phyloP scores from a whole-genome alignment of 2,329 filamentous ascomycete species.

The Sarocladium strictum region DNA sequence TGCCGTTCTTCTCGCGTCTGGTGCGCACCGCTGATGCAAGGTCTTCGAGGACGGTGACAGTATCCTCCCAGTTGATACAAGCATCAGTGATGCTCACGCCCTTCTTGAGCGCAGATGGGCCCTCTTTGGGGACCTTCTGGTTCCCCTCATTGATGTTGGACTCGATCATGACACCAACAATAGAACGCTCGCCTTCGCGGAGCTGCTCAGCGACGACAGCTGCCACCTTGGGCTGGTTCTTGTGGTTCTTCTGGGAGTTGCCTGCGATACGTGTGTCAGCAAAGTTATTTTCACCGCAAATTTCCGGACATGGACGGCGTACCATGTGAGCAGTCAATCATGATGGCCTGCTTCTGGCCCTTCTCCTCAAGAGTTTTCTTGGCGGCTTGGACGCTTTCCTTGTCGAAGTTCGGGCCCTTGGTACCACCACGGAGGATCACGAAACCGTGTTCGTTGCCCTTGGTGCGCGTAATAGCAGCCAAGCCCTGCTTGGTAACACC shows the following conservation, averaged over 20 bases:
- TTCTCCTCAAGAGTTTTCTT: constrained; percentile 77
- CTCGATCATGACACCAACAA: constrained; percentile 98
- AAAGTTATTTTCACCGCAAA: no score
- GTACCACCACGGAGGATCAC: constrained; percentile 90
- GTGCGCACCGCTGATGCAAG: constrained; percentile 77
- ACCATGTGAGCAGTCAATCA: constrained; percentile 99
- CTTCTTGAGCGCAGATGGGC: constrained; percentile 71
- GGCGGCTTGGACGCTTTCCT: constrained; percentile 70
- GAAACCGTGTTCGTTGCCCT: constrained; percentile 94
- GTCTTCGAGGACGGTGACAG: constrained; percentile 74
- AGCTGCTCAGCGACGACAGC: constrained; percentile 78
- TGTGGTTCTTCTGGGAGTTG: constrained; percentile 96
- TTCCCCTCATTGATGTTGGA: constrained; percentile 90
- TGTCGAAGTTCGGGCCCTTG: constrained; percentile 90
- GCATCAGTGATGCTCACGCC: constrained; percentile 94
- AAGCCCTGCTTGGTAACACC: constrained; percentile 97
- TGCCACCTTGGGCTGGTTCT: constrained; percentile 93
- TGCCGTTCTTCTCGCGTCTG: constrained; percentile 53
- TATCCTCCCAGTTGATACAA: constrained; percentile 90
- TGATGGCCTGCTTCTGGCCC: constrained; percentile 81
- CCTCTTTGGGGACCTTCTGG: constrained; percentile 83
- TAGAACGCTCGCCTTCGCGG: constrained; percentile 76
- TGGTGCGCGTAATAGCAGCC: constrained; percentile 88
- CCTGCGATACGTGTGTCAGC: constrained; percentile 42
- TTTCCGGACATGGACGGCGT: no score